Evolutionary conservation across 768 basidiomycete genomes (phyloP), one percentile per base, ranked within the genome.

Genomic region (Phylloporus scabripes): DNA sequence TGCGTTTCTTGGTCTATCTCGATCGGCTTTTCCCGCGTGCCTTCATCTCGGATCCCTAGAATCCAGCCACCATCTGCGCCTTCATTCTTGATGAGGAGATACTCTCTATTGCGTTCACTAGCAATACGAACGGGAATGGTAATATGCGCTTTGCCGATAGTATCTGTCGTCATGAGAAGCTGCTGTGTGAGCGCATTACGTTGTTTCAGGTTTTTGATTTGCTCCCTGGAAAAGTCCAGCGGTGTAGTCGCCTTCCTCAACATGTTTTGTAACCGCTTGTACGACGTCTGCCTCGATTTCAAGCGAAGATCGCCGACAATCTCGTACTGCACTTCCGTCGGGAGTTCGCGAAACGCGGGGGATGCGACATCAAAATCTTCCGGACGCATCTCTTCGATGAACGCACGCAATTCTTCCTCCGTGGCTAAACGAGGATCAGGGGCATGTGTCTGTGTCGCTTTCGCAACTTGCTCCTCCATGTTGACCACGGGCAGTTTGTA

Each of bases 291-390:
- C 3, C 96, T 80, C 1, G 94, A 97, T 67, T 92, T 93, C 49
- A 96, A 74, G 3, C 96, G 82, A 42, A 98, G 74, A 71, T 99
- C 96, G 46, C 95, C 94, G 29, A 98, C 84, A 56, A 99, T 95
- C 71, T 99, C 96, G 68, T 98, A 99, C 59, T 99, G 92, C 18
- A 96, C 82, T 65, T 98, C 94, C 0, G 92, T 95, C 2, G 96
- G 94, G 3, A 98, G 79, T 53, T 91, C 88, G 20, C 85, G 80
- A 64, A 99, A 99, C 17, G 85, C 90, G 5, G 90, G 79, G 2
- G 93, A 93, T 15, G 83, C 78, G 48, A 96, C 80, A 61, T 98
- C 95, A 58, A 98, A 90, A 61, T 98, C 93, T 59, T 93, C 92
- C 0, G 94, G 93, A 2, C 85, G 82, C 85, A 97, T 94, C 39